Evolutionary conservation across 148 eudicot genomes (phyloP), one percentile per base, ranked within the genome.

Genomic region (Silene conica): DNA sequence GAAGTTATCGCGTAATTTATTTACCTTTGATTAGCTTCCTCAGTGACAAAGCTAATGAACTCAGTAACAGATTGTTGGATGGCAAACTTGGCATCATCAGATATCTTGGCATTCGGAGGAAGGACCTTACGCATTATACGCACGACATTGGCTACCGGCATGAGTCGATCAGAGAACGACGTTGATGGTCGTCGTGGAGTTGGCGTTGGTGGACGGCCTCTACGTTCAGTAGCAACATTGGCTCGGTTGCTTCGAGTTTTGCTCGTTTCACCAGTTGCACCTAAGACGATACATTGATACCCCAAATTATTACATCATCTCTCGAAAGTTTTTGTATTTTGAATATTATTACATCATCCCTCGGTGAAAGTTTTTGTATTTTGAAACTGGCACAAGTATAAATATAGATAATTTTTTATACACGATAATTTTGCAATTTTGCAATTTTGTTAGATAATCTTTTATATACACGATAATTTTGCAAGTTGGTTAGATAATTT

Each of bases 51-150:
- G 67, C 82, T 70, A 22, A 84, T 75, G 78, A 69, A 81, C 70
- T 84, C 84, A 10, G 84, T 46, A 6, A 84, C 82, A 52, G 76
- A 81, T 45, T 84, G 76, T 41, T 78, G 84, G 1, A 81, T 52
- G 1, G 74, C 66, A 1, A 72, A 77, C 52, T 84, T 84, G 26
- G 86, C 80, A 7, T 81, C 84, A 19, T 76, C 84, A 0, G 82
- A 43, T 61, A 84, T 81, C 62, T 81, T 84, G 19, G 80, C 84
- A 21, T 75, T 66, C 0, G 76, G 58, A 11, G 86, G 86, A 6
- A 84, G 73, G n/a, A 12, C 50, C 8, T 74, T 71, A 4, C 84
- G 74, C 84, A 84, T 84, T 21, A 84, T 59, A 5, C 86, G 68
- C 1, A 76, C 67, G 10, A 84, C 78, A 25, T 84, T 81, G 3